Evolutionary conservation across 306 rosid genomes (phyloP), one percentile per base, ranked within the genome.

Genomic region (Prosopis cineraria): DNA sequence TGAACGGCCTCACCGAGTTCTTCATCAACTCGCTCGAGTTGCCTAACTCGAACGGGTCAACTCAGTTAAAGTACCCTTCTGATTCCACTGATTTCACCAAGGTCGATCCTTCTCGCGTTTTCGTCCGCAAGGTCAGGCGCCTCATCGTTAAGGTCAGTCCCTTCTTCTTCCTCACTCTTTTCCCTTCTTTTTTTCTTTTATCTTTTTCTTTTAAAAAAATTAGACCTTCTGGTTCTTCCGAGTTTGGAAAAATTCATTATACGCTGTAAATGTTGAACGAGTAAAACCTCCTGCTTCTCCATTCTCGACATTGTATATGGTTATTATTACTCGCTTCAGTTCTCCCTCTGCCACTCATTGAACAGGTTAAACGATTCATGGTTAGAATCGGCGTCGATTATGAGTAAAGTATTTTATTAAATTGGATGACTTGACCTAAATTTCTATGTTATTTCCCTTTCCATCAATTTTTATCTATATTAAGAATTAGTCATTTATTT

Each of bases 21-120:
- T 52, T 76, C 7, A 48, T 13, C 40, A 75, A 37, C 74, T 37
- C 55, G 7, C 7, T 78, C 10, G 70, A 53, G 55, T 24, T 64
- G 36, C 71, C 80, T 0, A 17, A 22, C 43, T 9, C 63, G 1
- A 82, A 82, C 56, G 86, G 86, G 0, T 4, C 55, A 40, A 48
- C 68, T 76, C 81, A 24, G 80, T 30, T 62, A 29, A 68, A 65
- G 71, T 79, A 72, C 25, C 80, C 58, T 66, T 31, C 60, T 58
- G 73, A 55, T 4, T 48, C 70, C 59, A 45, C 50, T 30, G 53
- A 63, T 56, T 83, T 81, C 79, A 80, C 24, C 33, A 78, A 75
- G 81, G 77, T 85, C 73, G 93, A 93, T 83, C 89, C 81, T 55
- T 85, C 97, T 39, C 84, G 98, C 67, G 84, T 47, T 70, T 93